Evolutionary conservation across 1,139 yeast species (phyloP), one percentile per base, ranked within the genome.

Genomic region (Candida tetrigidarum): DNA sequence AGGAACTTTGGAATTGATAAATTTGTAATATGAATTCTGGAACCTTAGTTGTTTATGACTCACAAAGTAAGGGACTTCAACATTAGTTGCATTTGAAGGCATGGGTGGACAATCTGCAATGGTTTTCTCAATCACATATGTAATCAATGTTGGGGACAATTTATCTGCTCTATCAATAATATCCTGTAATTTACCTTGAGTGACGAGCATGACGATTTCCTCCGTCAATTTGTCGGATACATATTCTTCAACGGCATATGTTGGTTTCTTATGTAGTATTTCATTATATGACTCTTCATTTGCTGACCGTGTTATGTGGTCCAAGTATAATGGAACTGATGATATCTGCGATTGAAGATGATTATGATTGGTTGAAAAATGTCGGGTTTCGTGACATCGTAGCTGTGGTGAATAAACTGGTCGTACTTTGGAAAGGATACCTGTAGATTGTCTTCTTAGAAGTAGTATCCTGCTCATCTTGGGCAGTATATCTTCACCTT

Each of bases 1-100:
- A 4, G 50, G 50, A 10, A 47, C 37, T 41, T 32, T 25, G 20
- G 36, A 29, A 33, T 45, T 43, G n/a, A 47, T 40, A 26, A 39
- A 47, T 10, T 32, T 28, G 15, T 47, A 41, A 36, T 32, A 47
- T n/a, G 44, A 40, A 10, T 14, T 19, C n/a, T 34, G 30, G 23
- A 30, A 41, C 14, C 20, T 12, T 12, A 35, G 23, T 11, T 38
- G 27, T 4, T 37, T 29, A 12, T 12, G 18, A 9, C 41, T 37
- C 25, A 29, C 6, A 25, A 45, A 42, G 15, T 39, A 42, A 6
- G 48, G 48, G 4, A 16, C 20, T 29, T 45, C 48, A 10, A 37
- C 15, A 16, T 16, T 29, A 8, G 27, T 15, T 20, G 37, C 26
- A 23, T 22, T 20, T n/a, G 34, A 11, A 4, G 27, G 28, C 35